phyloP scores from a whole-genome alignment of 331 rosid genomes.

The Prunus yedoensis region DNA sequence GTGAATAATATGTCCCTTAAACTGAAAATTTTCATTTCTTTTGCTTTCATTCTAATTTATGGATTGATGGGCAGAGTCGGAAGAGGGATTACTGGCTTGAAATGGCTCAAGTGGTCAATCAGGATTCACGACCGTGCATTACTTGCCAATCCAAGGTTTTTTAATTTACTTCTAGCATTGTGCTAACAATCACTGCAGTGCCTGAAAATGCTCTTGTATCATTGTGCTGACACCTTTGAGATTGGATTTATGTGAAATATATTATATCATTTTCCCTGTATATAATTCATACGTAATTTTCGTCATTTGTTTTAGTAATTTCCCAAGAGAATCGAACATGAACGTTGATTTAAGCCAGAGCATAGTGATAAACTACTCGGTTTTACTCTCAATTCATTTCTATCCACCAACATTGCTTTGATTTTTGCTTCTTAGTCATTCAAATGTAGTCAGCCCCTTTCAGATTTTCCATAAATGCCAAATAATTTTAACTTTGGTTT shows the following conservation, averaged over 20 bases:
- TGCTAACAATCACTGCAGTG: not conserved
- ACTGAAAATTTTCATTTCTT: not conserved
- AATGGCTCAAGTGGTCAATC: not conserved
- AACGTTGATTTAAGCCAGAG: too few species aligned
- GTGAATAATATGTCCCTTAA: not conserved
- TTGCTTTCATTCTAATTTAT: conserved; percentile 25
- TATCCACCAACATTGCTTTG: not conserved
- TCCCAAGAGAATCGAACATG: not conserved
- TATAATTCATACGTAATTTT: not conserved
- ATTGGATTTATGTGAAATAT: not conserved
- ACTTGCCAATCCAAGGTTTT: conserved; percentile 2
- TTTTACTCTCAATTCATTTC: not conserved
- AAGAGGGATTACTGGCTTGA: conserved; percentile 53
- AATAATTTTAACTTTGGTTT: not conserved
- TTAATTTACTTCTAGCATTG: not conserved
- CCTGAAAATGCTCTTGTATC: not conserved
- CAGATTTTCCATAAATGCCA: not conserved
- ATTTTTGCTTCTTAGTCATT: not conserved
- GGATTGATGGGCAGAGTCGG: conserved; percentile 56
- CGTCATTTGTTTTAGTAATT: not conserved
- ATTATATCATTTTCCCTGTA: not conserved
- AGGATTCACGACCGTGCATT: not conserved
- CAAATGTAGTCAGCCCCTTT: not conserved
- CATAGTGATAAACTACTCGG: not conserved
- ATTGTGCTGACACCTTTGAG: not conserved